Evolutionary conservation across 768 basidiomycete genomes (phyloP), one percentile per base, ranked within the genome.

Genomic region (Chalciporus chontae): DNA sequence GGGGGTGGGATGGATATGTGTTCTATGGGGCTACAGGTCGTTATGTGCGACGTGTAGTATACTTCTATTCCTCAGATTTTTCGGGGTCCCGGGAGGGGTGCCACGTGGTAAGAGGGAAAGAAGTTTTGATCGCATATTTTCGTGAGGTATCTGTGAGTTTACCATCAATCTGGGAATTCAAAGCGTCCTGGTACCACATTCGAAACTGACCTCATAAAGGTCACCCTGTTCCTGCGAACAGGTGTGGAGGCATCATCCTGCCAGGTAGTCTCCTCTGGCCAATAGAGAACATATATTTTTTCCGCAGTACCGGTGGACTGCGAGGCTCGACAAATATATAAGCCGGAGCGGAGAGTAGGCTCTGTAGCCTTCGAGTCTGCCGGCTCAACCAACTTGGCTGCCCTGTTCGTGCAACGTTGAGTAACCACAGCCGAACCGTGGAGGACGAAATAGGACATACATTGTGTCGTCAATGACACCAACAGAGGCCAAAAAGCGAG

Each of bases 251-350:
- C 74, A 29, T 69, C 62, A 52, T 83, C 80, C 32, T 76, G 59
- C 83, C 82, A 84, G 0, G 81, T 82, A 0, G 66, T 68, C 13
- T 79, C 73, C 53, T 85, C 79, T 0, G 83, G 83, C 83, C 83
- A 84, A 52, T 79, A 85, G 3, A 83, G 58, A 7, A 79, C 72
- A 50, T 76, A 80, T 5, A 76, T 48, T n/a, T 60, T 56, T 26
- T 69, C 58, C 0, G 9, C 27, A 7, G 39, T 52, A 0, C 29
- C 23, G 2, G 52, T 52, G 42, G 39, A 19, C n/a, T 41, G n/a
- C 23, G 29, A 17, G 50, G 54, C 18, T n/a, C 65, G 66, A 26
- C 72, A 66, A 27, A 77, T 53, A 48, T 83, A 83, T 8, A 83
- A 55, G 15, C 81, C 81, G 13, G 81, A 77, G 8, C 76, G 71